These are phyloP conservation scores for Kuraishia cidri DNA, from an alignment of 805 yeast genomes.

Conservation along the genomic window DNA sequence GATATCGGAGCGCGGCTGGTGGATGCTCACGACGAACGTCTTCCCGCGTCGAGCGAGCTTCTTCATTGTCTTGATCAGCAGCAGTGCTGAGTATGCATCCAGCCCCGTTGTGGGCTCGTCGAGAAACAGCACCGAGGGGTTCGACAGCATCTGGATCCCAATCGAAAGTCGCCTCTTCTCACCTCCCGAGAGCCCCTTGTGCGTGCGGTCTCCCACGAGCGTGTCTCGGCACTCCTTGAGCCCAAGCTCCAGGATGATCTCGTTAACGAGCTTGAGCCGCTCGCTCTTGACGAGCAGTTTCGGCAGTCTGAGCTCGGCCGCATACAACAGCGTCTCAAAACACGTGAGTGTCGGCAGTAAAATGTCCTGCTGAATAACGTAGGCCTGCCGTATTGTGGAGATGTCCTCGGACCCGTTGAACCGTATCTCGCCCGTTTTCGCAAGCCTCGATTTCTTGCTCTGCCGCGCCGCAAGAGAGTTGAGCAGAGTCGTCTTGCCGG, in stretches of 20 bases:
- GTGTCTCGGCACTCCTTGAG: constrained; percentile 56
- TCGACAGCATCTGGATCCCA: constrained; percentile 68
- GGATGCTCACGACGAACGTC: constrained; percentile 68
- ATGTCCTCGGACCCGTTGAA: constrained; percentile 27
- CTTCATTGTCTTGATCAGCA: constrained; percentile 52
- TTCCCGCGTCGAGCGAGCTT: constrained; percentile 52
- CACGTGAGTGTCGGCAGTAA: constrained; percentile 66
- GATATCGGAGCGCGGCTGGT: constrained; percentile 80
- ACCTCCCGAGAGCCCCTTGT: constrained; percentile 73
- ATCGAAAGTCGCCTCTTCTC: constrained; percentile 72
- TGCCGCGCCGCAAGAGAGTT: constrained; percentile 53
- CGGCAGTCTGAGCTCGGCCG: constrained; percentile 65
- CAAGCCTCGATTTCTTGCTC: constrained; percentile 19
- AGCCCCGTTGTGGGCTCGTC: constrained; percentile 90
- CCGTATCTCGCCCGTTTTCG: constrained; percentile 27
- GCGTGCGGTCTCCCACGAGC: constrained; percentile 40
- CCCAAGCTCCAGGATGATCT: constrained; percentile 56
- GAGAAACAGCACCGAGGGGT: constrained; percentile 67
- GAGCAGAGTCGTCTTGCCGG: constrained; percentile 76
- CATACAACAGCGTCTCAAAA: constrained; percentile 57
- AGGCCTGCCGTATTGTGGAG: constrained; percentile 34
- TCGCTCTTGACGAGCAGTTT: constrained; percentile 29
- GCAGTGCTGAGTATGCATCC: constrained; percentile 68
- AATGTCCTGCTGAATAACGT: constrained; percentile 69
- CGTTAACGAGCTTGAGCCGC: constrained; percentile 41